phyloP scores from a whole-genome alignment of 805 yeast genomes.

The Suhomyces sp. region DNA sequence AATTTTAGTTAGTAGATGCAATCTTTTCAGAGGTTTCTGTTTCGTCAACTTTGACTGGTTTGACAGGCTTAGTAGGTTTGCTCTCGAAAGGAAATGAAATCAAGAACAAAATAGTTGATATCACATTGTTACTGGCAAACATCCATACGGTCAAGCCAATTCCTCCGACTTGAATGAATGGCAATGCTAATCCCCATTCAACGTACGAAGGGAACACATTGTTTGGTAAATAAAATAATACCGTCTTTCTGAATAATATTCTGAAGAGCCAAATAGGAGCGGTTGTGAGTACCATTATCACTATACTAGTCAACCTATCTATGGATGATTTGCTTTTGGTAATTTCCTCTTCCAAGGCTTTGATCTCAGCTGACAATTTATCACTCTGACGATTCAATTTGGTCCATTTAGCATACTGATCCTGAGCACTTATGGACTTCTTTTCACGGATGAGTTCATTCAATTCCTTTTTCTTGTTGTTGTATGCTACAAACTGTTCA shows the following conservation, averaged over 20 bases:
- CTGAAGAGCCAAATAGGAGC: slow-evolving; percentile 50
- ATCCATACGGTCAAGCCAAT: slow-evolving; percentile 61
- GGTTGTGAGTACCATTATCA: slow-evolving; percentile 39
- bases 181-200: slow-evolving; percentile 60
- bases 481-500: slow-evolving; percentile 20
- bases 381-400: slow-evolving; percentile 75
- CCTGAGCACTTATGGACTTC: slow-evolving; percentile 74
- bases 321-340: slow-evolving; percentile 33
- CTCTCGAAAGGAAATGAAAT: slow-evolving; percentile 16
- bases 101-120: slow-evolving; percentile 14
- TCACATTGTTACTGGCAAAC: slow-evolving; percentile 37
- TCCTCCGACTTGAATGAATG: slow-evolving; percentile 60
- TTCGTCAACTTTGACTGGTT: not conserved
- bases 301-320: slow-evolving; percentile 27
- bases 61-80: slow-evolving; percentile 1
- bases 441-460: slow-evolving; percentile 50
- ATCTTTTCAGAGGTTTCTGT: not conserved
- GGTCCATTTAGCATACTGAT: slow-evolving; percentile 95
- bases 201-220: slow-evolving; percentile 54
- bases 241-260: slow-evolving; percentile 50
- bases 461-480: slow-evolving; percentile 42
- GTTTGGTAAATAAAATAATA: slow-evolving; percentile 58
- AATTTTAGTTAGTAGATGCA: not conserved
- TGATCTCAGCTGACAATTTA: slow-evolving; percentile 52
- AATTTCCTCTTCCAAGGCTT: slow-evolving; percentile 38